These are phyloP conservation scores for Aspergillaceae sp. DNA, from an alignment of 2,329 filamentous ascomycete species.

Conservation along the genomic window DNA sequence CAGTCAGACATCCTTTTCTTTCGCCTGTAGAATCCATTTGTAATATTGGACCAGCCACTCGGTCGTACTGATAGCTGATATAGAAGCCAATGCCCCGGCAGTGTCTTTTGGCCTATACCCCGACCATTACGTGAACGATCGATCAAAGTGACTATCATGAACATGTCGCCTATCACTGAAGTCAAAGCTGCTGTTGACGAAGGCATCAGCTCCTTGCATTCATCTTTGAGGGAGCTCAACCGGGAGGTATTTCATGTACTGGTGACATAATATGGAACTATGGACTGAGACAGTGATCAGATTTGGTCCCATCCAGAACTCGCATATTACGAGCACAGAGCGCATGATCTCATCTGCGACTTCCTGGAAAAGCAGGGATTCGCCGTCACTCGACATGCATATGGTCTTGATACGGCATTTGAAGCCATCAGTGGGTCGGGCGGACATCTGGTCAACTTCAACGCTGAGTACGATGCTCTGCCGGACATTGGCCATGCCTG, in stretches of 20 bases:
- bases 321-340: slow-evolving; percentile 44
- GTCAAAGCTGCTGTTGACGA: slow-evolving; percentile 16
- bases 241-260: slow-evolving; percentile 10
- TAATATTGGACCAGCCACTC: no score
- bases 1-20: no score
- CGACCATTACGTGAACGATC: not conserved
- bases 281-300: slow-evolving; percentile 11
- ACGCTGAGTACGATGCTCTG: slow-evolving; percentile 38
- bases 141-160: slow-evolving; percentile 11
- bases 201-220: slow-evolving; percentile 9
- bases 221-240: slow-evolving; percentile 19
- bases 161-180: slow-evolving; percentile 7
- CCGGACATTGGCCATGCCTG: slow-evolving; percentile 35
- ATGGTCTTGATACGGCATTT: slow-evolving; percentile 47
- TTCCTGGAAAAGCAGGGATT: slow-evolving; percentile 41
- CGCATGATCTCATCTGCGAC: slow-evolving; percentile 43
- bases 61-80: no score
- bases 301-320: slow-evolving; percentile 46
- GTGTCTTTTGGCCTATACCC: not conserved
- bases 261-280: not conserved
- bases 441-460: slow-evolving; percentile 29
- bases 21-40: no score
- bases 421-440: slow-evolving; percentile 38
- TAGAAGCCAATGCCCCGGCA: no score
- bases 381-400: slow-evolving; percentile 41